Evolutionary conservation across 495 filamentous ascomycete genomes (phyloP).

Genomic region (Astrothelium subdiscretum): DNA sequence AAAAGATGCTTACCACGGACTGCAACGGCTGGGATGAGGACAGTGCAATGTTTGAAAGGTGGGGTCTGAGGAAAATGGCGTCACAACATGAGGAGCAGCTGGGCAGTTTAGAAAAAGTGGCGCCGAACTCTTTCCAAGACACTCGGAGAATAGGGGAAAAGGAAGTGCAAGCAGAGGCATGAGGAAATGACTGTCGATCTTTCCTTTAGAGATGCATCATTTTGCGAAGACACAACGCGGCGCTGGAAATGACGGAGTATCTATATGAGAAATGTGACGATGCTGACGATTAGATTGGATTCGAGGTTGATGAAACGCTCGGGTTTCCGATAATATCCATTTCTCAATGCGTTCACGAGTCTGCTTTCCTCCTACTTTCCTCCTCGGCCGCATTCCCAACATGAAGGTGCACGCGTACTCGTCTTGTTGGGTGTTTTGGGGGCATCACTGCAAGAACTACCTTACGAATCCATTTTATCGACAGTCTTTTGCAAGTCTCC

Average conservation of each 20-base stretch:
- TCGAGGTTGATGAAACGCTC: background rate
- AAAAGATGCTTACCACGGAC: constrained; percentile 84
- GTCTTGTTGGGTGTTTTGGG: constrained; percentile 42
- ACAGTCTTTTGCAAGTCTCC: constrained; percentile 39
- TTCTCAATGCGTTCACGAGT: constrained; percentile 31
- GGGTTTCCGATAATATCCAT: constrained; percentile 26
- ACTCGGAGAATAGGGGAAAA: background rate
- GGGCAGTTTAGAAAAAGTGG: background rate
- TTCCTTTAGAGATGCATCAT: background rate
- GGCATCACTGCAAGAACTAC: constrained; percentile 44
- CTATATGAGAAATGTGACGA: background rate
- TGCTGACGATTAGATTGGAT: background rate
- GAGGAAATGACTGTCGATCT: background rate
- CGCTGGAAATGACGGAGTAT: background rate
- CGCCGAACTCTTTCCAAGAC: background rate
- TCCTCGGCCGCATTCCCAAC: constrained; percentile 39
- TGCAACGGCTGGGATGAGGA: constrained; percentile 86
- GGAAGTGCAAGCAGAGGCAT: background rate
- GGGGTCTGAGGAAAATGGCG: constrained; percentile 60
- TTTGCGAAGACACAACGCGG: background rate
- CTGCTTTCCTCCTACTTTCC: too few species aligned
- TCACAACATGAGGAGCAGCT: background rate
- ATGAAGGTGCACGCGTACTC: constrained; percentile 45
- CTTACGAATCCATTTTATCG: constrained; percentile 38
- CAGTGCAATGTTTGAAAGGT: constrained; percentile 61